Evolutionary conservation across 768 basidiomycete species (phyloP), one percentile per base, ranked within the genome.

Genomic region (Crassisporium funariophilum): DNA sequence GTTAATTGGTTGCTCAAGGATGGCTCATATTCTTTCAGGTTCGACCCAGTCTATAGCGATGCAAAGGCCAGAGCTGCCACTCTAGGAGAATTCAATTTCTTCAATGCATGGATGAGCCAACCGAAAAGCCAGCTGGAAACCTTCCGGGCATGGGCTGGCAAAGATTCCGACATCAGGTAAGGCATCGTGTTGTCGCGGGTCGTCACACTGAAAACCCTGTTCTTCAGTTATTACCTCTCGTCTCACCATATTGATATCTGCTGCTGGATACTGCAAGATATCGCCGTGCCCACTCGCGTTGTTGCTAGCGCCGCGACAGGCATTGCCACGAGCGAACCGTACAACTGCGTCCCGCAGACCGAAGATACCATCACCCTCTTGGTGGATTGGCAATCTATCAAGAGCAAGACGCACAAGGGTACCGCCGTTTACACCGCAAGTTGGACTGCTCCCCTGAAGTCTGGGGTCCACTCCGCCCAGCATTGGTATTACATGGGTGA

Each of bases 81-180:
- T 5, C 75, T 95, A 19, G 91, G 93, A 24, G 91, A 95, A 66
- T 92, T 94, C 72, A 95, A 94, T 71, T 95, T 92, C 69, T 95
- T 93, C 81, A 90, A 75, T 56, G 90, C 92, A 27, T 95, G 94
- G 91, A 97, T 97, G 94, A 92, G 89, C 60, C 94, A 95, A 66
- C 94, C 94, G 34, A 97, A 97, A 71, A 85, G 82, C 58, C 94
- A 97, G 67, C 78, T 97, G 20, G 90, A 93, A 67, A 95, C 94
- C 0, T 97, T 95, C 82, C 83, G 84, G 46, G 88, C 89, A 5
- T 97, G 94, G 94, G 94, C 93, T 19, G 94, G 93, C 27, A 91
- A 86, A 68, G 91, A 94, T 64, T 91, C 89, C 24, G 93, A 95
- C 56, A 94, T 95, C 70, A 91, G 88, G 86, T 81, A 42, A 53